phyloP scores from a whole-genome alignment of 306 rosid genomes.

The Dalbergia oliveri region DNA sequence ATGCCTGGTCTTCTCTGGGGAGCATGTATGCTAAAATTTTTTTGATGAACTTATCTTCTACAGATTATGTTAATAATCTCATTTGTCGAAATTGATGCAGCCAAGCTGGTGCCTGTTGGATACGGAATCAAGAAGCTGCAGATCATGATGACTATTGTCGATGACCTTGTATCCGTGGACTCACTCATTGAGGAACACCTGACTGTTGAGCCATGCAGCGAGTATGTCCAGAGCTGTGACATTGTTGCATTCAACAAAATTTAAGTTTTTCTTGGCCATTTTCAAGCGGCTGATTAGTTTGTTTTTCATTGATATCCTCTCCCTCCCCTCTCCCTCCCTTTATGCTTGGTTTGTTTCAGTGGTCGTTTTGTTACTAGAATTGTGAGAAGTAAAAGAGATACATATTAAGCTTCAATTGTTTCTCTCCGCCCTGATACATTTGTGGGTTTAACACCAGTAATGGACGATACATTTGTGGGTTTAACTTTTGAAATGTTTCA shows the following conservation, averaged over 20 bases:
- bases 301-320: constrained; percentile 18
- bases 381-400: constrained; percentile 40
- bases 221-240: constrained; percentile 89
- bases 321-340: background rate
- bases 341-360: constrained; percentile 39
- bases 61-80: background rate
- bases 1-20: constrained; percentile 89
- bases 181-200: constrained; percentile 76
- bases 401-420: constrained; percentile 18
- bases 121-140: constrained; percentile 92
- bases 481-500: background rate
- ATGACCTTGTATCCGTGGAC: constrained; percentile 90
- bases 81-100: constrained; percentile 54
- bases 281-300: constrained; percentile 52
- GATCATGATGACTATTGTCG: constrained; percentile 84
- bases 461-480: constrained; percentile 11
- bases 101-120: constrained; percentile 84
- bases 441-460: constrained; percentile 7
- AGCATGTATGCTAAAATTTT: constrained; percentile 69
- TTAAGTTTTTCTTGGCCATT: constrained; percentile 58
- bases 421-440: background rate
- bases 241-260: constrained; percentile 96
- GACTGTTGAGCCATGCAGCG: constrained; percentile 74
- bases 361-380: constrained; percentile 50
- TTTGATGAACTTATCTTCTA: background rate